phyloP scores from a whole-genome alignment of 2,329 filamentous ascomycete species.

The Fusarium staphyleae region DNA sequence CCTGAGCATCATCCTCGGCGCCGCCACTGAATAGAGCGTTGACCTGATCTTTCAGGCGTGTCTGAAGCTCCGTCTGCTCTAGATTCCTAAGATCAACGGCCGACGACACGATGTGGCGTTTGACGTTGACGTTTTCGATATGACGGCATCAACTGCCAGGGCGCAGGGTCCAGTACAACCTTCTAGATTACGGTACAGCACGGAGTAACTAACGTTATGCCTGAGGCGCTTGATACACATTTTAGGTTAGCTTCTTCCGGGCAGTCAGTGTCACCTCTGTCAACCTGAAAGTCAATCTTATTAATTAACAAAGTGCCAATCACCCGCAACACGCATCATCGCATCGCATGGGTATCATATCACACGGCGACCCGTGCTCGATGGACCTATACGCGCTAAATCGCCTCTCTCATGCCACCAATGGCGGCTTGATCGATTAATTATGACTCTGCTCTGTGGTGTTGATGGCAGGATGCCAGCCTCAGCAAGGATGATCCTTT shows the following conservation, averaged over 20 bases:
- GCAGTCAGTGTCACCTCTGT: not conserved
- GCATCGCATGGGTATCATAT: slow-evolving; percentile 6
- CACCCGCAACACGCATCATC: slow-evolving; percentile 18
- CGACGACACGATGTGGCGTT: slow-evolving; percentile 26
- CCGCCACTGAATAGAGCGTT: slow-evolving; percentile 18
- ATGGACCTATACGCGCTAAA: not conserved
- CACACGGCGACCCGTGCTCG: slow-evolving; percentile 17
- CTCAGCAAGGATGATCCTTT: slow-evolving; percentile 11
- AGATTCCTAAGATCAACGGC: slow-evolving; percentile 14
- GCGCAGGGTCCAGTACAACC: slow-evolving; percentile 14
- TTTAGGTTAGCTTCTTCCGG: not conserved
- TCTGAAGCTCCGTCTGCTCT: slow-evolving; percentile 6
- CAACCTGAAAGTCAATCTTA: no score
- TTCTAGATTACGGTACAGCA: no score
- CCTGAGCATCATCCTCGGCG: slow-evolving; percentile 15
- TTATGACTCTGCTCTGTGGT: not conserved
- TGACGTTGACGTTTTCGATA: slow-evolving; percentile 18
- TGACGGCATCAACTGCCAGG: slow-evolving; percentile 8
- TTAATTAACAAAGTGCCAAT: not conserved
- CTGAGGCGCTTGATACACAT: not conserved
- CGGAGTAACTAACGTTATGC: no score
- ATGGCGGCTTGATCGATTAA: not conserved
- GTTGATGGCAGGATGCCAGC: slow-evolving; percentile 5
- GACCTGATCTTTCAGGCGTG: slow-evolving; percentile 9
- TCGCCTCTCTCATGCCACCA: not conserved